Conservation (phyloP, 23 red algal genomes). For the Chondrus crispus region DNA sequence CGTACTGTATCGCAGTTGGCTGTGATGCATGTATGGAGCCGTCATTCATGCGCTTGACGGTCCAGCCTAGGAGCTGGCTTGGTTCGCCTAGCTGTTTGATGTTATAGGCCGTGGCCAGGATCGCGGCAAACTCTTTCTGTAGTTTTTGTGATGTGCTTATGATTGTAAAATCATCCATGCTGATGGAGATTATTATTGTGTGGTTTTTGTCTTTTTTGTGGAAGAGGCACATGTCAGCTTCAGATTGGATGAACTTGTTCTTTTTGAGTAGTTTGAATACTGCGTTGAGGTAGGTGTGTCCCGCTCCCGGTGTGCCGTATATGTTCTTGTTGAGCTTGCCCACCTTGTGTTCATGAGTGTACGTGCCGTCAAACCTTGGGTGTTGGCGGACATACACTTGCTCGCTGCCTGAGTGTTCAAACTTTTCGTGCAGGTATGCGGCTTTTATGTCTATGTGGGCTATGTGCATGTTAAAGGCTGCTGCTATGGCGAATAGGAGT, state of each 20-base stretch:
- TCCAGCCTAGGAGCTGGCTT: not conserved
- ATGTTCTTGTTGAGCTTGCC: not conserved
- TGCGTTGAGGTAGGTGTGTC: not conserved
- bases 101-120: too few relatives aligned
- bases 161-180: not conserved
- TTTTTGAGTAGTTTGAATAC: not conserved
- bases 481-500: not conserved
- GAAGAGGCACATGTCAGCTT: not conserved
- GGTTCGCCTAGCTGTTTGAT: not conserved
- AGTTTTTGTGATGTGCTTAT: not conserved
- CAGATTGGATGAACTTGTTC: not conserved
- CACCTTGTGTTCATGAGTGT: not conserved
- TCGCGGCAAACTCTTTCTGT: not conserved
- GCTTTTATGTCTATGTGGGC: conserved; percentile 2
- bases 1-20: too few relatives aligned
- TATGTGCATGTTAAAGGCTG: not conserved
- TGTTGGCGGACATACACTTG: conserved; percentile 14
- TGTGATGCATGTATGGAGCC: not conserved
- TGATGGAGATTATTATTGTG: not conserved
- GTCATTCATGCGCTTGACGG: not conserved
- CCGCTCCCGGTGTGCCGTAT: not conserved
- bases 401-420: not conserved
- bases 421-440: not conserved
- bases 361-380: conserved; percentile 6
- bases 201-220: not conserved